phyloP scores from a whole-genome alignment of 75 land plant species.

The Larix kaempferi region DNA sequence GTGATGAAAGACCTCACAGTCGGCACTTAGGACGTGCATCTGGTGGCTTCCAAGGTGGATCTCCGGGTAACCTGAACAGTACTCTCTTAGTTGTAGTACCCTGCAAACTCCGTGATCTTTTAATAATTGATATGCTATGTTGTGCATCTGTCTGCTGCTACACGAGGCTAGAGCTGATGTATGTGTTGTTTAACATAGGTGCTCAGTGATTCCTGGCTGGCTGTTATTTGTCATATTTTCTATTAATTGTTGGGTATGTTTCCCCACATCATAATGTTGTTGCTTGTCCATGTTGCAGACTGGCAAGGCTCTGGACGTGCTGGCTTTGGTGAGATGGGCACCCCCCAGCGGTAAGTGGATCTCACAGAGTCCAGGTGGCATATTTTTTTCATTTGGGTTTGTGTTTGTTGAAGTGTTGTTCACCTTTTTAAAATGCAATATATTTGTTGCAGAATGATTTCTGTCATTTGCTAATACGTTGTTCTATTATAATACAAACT shows the following conservation, averaged over 20 bases:
- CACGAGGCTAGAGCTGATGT: neutral
- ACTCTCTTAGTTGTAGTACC: neutral
- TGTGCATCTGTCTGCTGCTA: neutral
- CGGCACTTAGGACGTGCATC: conserved; percentile 35
- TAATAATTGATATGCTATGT: neutral
- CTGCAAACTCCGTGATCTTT: neutral
- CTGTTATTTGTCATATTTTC: neutral
- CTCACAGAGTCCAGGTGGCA: conserved; percentile 4
- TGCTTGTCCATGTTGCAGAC: conserved; percentile 15
- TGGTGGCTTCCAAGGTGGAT: conserved; percentile 33
- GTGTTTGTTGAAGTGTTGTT: neutral
- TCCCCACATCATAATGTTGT: neutral
- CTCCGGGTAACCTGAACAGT: conserved; percentile 14
- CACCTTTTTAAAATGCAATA: neutral
- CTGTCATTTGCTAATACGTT: neutral
- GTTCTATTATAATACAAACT: too few relatives aligned
- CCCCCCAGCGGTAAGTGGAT: conserved; percentile 12
- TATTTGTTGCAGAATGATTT: neutral
- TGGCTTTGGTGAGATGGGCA: conserved; percentile 44
- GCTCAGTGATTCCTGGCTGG: neutral
- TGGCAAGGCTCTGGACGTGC: conserved; percentile 58
- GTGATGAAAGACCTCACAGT: conserved; percentile 60
- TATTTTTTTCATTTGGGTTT: neutral
- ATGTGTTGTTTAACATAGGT: neutral
- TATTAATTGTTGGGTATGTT: neutral